These are phyloP conservation scores for Westerdykella ornata DNA, from an alignment of 2,329 filamentous ascomycete genomes.

Conservation along the genomic window DNA sequence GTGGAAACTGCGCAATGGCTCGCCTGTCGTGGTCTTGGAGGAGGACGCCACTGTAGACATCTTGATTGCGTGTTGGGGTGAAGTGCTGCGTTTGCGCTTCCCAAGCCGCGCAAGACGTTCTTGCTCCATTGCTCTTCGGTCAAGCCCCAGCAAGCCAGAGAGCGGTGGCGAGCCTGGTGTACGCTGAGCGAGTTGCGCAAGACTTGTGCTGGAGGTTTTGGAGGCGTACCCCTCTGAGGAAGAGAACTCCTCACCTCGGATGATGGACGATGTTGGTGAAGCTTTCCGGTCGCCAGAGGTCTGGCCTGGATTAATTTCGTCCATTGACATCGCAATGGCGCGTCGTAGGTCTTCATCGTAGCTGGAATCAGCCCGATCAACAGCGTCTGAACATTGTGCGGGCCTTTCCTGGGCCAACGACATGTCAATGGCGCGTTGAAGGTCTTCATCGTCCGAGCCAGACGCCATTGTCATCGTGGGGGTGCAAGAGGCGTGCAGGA, in stretches of 20 bases:
- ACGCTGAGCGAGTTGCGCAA: neutral
- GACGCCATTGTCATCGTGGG: neutral
- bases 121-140: slow-evolving; percentile 78
- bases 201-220: neutral
- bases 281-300: too few species aligned
- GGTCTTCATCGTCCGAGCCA: neutral
- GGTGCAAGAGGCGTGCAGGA: too few species aligned
- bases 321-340: slow-evolving; percentile 24
- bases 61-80: slow-evolving; percentile 32
- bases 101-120: slow-evolving; percentile 66
- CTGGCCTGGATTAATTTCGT: slow-evolving; percentile 2
- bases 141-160: slow-evolving; percentile 49
- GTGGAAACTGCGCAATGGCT: neutral
- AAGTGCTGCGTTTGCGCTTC: slow-evolving; percentile 54
- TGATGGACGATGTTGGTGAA: too few species aligned
- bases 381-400: slow-evolving; percentile 7
- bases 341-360: slow-evolving; percentile 23
- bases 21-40: neutral
- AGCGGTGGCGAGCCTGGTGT: neutral
- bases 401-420: neutral
- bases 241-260: neutral
- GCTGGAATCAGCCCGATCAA: slow-evolving; percentile 15
- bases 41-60: slow-evolving; percentile 3
- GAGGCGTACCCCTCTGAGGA: neutral
- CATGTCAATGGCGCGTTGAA: slow-evolving; percentile 1